phyloP scores from a whole-genome alignment of 78 protist species.

The Dictyostelium capitatum region DNA sequence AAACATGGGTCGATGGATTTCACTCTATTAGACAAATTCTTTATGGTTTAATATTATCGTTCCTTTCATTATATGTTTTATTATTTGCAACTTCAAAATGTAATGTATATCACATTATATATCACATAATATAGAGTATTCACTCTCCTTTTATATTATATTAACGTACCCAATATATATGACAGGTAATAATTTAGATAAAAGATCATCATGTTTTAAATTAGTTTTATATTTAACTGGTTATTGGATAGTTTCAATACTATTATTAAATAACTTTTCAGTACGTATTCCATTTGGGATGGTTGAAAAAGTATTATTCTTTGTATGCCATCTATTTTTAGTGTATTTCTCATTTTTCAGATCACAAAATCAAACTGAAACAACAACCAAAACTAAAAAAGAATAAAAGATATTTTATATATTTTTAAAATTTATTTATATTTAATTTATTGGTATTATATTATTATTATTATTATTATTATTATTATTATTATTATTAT shows the following conservation, averaged over 20 bases:
- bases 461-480: background rate
- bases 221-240: background rate
- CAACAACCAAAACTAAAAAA: background rate
- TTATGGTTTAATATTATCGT: slow-evolving; percentile 40
- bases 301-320: background rate
- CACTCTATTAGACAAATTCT: slow-evolving; percentile 65
- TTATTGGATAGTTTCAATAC: background rate
- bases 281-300: background rate
- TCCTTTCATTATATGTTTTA: slow-evolving; percentile 36
- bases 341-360: background rate
- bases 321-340: background rate
- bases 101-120: slow-evolving; percentile 4
- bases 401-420: background rate
- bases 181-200: slow-evolving; percentile 24
- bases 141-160: background rate
- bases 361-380: background rate
- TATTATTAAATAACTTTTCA: background rate
- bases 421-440: background rate
- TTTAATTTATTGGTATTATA: background rate
- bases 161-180: background rate
- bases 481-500: background rate
- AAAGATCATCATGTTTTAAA: slow-evolving; percentile 18
- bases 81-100: slow-evolving; percentile 36
- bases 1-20: slow-evolving; percentile 55
- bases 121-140: no score